Base-by-base conservation (phyloP, 345 rosid genomes). In the Eucalyptus guilfoylei region DNA sequence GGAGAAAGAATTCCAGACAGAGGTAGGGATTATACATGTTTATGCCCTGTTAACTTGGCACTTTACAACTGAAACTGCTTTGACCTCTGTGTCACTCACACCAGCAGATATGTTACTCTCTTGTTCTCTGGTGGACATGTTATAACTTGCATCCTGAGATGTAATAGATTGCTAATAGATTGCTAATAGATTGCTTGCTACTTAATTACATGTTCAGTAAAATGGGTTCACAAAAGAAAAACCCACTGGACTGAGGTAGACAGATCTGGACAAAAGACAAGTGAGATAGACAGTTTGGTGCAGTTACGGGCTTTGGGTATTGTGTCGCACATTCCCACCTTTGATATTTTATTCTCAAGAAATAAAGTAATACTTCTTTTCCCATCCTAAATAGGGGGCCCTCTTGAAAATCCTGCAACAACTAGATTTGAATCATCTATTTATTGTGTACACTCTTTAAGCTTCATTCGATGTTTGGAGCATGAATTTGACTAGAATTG, bases 1-100 rank as follows among this genome's bases (percentile, higher is more conserved):
- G 48, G 99, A 98, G 92, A 98, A 91, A 90, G 99, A 98, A 92
- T 98, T 98, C 90, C 99, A 97, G 55, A 95, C 98, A 2, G 99
- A 98, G 99, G 99, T 97, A 94, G 26, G 37, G 87, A 64, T 88
- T 87, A 64, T 86, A 80, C 67, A 85, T 52, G 87, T 80, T 80
- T 28, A 80, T 88, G 32, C 87, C 50, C 83, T 64, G n/a, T 45
- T 42, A 28, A 50, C 80, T 88, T 44, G 76, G 80, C 47, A 49
- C 28, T 12, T 37, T 30, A 23, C 37, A 28, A n/a, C 88, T 42
- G 2, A 87, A 42, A 44, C 50, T 9, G 47, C 42, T 40, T 76
- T 76, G 85, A 76, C 85, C 47, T 6, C 23, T 23, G 6, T 21
- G 47, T 21, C 47, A 76, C 47, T 21, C 30, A 40, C 85, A 19